Conservation (phyloP, 1,139 yeast species). For the Nakaseomyces bracarensis region DNA sequence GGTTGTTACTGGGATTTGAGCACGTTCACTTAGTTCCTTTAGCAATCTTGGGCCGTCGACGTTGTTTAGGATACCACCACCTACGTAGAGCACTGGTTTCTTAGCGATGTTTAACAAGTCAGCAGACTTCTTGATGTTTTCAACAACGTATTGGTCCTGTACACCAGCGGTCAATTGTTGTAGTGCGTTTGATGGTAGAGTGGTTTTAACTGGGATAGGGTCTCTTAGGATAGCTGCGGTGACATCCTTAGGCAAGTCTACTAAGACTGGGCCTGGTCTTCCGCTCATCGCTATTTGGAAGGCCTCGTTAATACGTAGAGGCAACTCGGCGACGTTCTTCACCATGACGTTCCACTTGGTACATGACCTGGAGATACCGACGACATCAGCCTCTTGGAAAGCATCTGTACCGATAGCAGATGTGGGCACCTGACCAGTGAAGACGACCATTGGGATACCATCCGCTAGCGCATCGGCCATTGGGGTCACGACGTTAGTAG, state of each 20-base stretch:
- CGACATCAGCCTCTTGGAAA: slow-evolving; percentile 97
- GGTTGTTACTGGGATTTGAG: slow-evolving; percentile 91
- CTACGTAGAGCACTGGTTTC: slow-evolving; percentile 82
- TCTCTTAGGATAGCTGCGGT: slow-evolving; percentile 83
- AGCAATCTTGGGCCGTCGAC: slow-evolving; percentile 74
- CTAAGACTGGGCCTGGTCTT: slow-evolving; percentile 97
- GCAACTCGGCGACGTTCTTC: slow-evolving; percentile 85
- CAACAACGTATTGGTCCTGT: slow-evolving; percentile 67
- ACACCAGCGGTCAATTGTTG: slow-evolving; percentile 62
- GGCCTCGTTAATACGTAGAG: slow-evolving; percentile 93
- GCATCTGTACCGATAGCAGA: slow-evolving; percentile 96
- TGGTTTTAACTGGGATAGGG: slow-evolving; percentile 77
- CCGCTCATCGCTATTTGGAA: slow-evolving; percentile 94
- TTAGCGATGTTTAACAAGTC: slow-evolving; percentile 70
- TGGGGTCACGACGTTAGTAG: slow-evolving; percentile 94
- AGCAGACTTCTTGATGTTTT: slow-evolving; percentile 72
- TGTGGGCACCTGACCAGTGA: slow-evolving; percentile 96
- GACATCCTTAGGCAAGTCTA: slow-evolving; percentile 95
- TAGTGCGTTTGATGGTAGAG: slow-evolving; percentile 77
- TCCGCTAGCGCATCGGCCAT: slow-evolving; percentile 96
- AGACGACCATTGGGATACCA: slow-evolving; percentile 96
- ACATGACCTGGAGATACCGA: slow-evolving; percentile 94
- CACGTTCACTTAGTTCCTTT: slow-evolving; percentile 82
- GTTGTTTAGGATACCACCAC: slow-evolving; percentile 79
- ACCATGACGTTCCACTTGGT: slow-evolving; percentile 99